Evolutionary conservation across 768 basidiomycete genomes (phyloP), one percentile per base, ranked within the genome.

Genomic region (Trametes cingulata): DNA sequence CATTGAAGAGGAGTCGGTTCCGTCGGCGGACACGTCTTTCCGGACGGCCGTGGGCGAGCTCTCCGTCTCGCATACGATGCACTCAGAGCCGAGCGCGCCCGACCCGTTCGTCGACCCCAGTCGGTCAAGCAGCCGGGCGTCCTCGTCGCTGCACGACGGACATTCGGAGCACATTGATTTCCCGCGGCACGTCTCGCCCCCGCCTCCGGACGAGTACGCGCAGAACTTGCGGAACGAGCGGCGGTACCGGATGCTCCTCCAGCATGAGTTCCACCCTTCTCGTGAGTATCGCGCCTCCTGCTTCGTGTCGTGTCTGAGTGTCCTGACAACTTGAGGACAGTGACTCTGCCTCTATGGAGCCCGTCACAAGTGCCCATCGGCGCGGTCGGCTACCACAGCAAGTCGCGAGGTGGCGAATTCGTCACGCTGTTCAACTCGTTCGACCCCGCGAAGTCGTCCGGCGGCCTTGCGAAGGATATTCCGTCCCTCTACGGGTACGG

Each of bases 331-430:
- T 17, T 24, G 20, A 24, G 15, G 0, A 19, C 39, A 75, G 74
- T 75, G 17, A 72, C 69, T 9, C 65, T 75, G 20, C 87, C 91
- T 7, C 73, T 92, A 6, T 94, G 91, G 91, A 78, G 76, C 5
- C 91, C 91, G 1, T 74, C 80, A 3, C 77, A 67, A 6, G 81
- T 93, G 0, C 70, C 78, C 13, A 73, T 92, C 2, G 92, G 91
- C 7, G 84, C 86, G 2, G 86, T 93, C 9, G 92, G 92, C 2
- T 94, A 88, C 69, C 73, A 92, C 24, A 78, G 77, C 43, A 87
- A 85, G 65, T 82, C 86, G 0, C 72, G 73, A 10, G 73, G 74
- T n/a, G 91, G 91, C 2, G 72, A 75, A 45, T 94, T 94, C 64
- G 73, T 90, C 58, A 86, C 84, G 8, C 76, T 93, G 7, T 85